These are phyloP conservation scores for Tylopilus balloui DNA, from an alignment of 768 basidiomycete genomes.

Conservation along the genomic window DNA sequence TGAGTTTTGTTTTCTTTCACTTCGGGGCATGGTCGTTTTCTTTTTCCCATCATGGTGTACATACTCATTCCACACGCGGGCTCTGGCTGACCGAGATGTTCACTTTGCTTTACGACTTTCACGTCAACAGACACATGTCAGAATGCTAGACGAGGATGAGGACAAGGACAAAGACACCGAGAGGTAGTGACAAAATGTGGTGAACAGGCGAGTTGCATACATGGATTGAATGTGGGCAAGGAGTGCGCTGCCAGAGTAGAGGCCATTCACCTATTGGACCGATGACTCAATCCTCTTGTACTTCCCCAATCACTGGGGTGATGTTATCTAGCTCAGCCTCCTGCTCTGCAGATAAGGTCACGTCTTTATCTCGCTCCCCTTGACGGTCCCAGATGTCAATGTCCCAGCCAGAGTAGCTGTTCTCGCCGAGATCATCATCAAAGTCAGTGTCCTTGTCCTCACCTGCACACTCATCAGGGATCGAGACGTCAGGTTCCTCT, in stretches of 20 bases:
- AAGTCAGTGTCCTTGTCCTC: background rate
- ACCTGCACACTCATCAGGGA: constrained; percentile 1
- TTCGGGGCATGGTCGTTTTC: too few relatives aligned
- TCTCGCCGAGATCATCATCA: background rate
- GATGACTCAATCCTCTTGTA: background rate
- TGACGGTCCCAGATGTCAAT: constrained; percentile 1
- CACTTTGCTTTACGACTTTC: background rate
- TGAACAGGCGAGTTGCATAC: too few relatives aligned
- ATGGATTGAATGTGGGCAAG: too few relatives aligned
- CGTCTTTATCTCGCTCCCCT: constrained; percentile 1
- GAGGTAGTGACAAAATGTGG: background rate
- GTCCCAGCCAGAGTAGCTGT: constrained; percentile 2
- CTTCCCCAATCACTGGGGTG: background rate
- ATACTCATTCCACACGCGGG: background rate
- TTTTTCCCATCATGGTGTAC: too few relatives aligned
- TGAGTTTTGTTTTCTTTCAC: constrained; percentile 33
- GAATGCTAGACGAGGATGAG: constrained; percentile 11
- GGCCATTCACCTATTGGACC: too few relatives aligned
- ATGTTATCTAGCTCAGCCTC: background rate
- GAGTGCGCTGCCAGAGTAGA: too few relatives aligned
- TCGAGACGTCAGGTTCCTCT: background rate
- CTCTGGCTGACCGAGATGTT: background rate
- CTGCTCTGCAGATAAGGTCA: background rate
- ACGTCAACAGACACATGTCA: constrained; percentile 11
- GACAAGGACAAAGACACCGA: background rate